Evolutionary conservation across 345 rosid genomes (phyloP).

Genomic region (Xanthoceras sorbifolium): DNA sequence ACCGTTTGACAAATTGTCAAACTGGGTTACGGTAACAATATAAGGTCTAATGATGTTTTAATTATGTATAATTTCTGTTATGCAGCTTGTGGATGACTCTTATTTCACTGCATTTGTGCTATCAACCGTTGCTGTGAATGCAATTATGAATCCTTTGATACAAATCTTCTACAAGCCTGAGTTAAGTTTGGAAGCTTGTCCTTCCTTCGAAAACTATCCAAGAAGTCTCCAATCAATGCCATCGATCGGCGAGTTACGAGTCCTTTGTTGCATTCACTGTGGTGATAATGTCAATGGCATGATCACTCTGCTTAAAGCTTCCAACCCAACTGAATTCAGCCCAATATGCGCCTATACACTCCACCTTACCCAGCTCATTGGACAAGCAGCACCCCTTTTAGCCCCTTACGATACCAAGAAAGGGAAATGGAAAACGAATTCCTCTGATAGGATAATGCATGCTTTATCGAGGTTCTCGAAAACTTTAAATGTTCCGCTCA

Average conservation of each 20-base stretch:
- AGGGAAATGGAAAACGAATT: background rate
- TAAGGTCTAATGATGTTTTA: too few species aligned
- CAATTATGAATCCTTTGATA: constrained; percentile 14
- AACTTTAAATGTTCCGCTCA: background rate
- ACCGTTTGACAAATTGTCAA: too few species aligned
- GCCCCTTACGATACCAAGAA: constrained; percentile 19
- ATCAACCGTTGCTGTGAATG: constrained; percentile 24
- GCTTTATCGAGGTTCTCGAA: constrained; percentile 28
- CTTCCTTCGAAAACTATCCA: background rate
- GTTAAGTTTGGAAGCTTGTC: constrained; percentile 1
- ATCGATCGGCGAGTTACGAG: constrained; percentile 14
- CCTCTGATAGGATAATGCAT: constrained; percentile 26
- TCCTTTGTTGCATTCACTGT: constrained; percentile 31
- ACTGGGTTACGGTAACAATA: too few species aligned
- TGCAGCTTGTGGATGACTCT: constrained; percentile 27
- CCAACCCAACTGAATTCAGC: constrained; percentile 9
- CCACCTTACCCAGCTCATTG: constrained; percentile 29
- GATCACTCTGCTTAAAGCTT: constrained; percentile 36
- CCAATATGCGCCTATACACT: constrained; percentile 21
- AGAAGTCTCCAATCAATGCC: constrained; percentile 19
- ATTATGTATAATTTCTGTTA: too few species aligned
- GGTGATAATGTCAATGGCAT: constrained; percentile 33
- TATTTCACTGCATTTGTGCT: constrained; percentile 21
- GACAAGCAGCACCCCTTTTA: constrained; percentile 28
- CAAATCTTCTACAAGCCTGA: constrained; percentile 25